Base-by-base conservation (phyloP, 495 filamentous ascomycete genomes). In the Aspergillus incahuasiensis region DNA sequence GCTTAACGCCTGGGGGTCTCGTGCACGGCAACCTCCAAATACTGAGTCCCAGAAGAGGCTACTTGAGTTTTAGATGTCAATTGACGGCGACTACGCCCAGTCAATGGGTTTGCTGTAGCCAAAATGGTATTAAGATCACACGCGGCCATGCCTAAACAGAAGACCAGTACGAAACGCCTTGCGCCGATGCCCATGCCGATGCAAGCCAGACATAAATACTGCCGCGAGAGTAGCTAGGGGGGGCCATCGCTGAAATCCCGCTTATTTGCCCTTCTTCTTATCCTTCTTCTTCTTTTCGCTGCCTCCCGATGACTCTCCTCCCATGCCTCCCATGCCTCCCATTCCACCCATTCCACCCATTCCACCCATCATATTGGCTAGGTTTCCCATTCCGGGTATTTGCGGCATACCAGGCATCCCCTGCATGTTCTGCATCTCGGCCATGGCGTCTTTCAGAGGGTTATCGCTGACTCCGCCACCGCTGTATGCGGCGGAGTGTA, bases 361-460 rank as follows among this genome's bases (percentile, higher is more conserved):
- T 28, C 25, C 32, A 11, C 70, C 70, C 43, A 65, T 63, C 68
- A 76, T 65, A 6, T 61, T 66, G n/a, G 67, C 68, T 74, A 76
- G 76, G 41, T 67, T 68, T 32, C 69, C 68, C 64, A 67, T 75
- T 46, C 70, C 74, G 0, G 74, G 72, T 57, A 76, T 72, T 42
- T 73, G 72, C 0, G 73, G 74, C 46, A 76, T 79, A 1, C 73
- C 79, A 16, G 76, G 78, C 63, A 78, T 79, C 13, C 85, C 85
- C 52, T 70, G 60, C 67, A 79, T 74, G 54, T 73, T 78, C 64
- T 82, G 79, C 91, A 97, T 95, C 75, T 95, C 91, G 41, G 82
- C 84, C 92, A 98, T 96, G 77, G 97, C 96, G 57, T 98, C 92
- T 78, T 94, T 92, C 60, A 98, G 83, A 22, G 96, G 88, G 62